Evolutionary conservation across 768 basidiomycete species (phyloP).

Genomic region (Leccinum aurantiacum): DNA sequence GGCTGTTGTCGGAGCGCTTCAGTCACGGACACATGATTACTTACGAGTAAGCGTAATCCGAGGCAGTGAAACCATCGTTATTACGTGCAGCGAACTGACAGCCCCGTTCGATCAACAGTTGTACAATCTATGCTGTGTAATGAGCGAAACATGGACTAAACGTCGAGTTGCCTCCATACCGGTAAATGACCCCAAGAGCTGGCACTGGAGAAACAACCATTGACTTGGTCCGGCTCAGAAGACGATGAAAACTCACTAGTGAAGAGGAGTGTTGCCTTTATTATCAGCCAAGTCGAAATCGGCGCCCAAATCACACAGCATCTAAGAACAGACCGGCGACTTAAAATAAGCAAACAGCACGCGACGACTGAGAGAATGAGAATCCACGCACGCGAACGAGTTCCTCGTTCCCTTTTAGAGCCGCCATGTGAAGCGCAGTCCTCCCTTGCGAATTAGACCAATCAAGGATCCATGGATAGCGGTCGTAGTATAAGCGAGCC

Average conservation of each 20-base stretch:
- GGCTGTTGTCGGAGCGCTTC: slow-evolving; percentile 8
- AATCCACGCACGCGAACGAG: slow-evolving; percentile 69
- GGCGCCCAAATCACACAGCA: slow-evolving; percentile 88
- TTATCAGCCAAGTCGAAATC: slow-evolving; percentile 90
- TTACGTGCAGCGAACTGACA: slow-evolving; percentile 83
- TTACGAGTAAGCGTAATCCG: slow-evolving; percentile 79
- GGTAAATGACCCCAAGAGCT: slow-evolving; percentile 86
- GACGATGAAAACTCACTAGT: slow-evolving; percentile 64
- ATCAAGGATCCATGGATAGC: slow-evolving; percentile 83
- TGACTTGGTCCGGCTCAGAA: slow-evolving; percentile 5
- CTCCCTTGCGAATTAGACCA: slow-evolving; percentile 92
- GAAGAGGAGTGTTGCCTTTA: slow-evolving; percentile 88
- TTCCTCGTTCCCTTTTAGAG: slow-evolving; percentile 86
- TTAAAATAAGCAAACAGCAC: slow-evolving; percentile 18
- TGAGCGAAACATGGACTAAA: slow-evolving; percentile 13
- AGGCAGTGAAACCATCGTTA: slow-evolving; percentile 88
- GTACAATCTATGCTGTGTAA: slow-evolving; percentile 57
- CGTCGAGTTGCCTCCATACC: slow-evolving; percentile 42
- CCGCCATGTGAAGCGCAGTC: slow-evolving; percentile 86
- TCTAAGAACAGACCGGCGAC: slow-evolving; percentile 43
- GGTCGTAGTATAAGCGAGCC: slow-evolving; percentile 84
- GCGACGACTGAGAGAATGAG: slow-evolving; percentile 8
- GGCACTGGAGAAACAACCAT: slow-evolving; percentile 48
- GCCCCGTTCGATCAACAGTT: slow-evolving; percentile 84
- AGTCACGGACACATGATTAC: slow-evolving; percentile 4